phyloP scores from a whole-genome alignment of 2,329 filamentous ascomycete species.

The Talaromyces albobiverticillius region DNA sequence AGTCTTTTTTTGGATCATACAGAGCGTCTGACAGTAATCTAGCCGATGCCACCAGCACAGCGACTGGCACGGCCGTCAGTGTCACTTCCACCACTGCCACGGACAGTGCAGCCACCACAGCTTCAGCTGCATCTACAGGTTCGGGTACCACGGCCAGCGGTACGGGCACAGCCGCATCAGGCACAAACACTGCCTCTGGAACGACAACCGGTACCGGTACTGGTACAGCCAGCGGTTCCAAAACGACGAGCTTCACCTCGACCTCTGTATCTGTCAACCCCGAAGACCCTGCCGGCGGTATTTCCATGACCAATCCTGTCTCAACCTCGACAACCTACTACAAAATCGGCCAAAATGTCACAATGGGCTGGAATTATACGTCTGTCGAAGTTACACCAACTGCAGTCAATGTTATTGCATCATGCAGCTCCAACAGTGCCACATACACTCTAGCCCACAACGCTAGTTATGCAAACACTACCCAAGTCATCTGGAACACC shows the following conservation, averaged over 20 bases:
- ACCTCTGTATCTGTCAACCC: constrained; percentile 50
- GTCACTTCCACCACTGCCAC: not conserved
- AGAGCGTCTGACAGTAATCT: constrained; percentile 8
- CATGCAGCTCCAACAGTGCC: constrained; percentile 56
- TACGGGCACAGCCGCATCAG: not conserved
- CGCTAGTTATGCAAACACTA: constrained; percentile 53
- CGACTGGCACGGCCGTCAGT: constrained; percentile 1
- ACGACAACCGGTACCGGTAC: not conserved
- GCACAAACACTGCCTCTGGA: not conserved
- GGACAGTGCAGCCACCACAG: constrained; percentile 9
- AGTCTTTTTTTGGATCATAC: constrained; percentile 19
- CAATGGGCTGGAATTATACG: constrained; percentile 69
- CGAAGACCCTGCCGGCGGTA: constrained; percentile 56
- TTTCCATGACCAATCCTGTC: constrained; percentile 61
- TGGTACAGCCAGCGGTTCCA: not conserved
- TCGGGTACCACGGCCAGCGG: not conserved
- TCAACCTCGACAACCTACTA: constrained; percentile 55
- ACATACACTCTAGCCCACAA: constrained; percentile 63
- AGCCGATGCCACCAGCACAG: constrained; percentile 16
- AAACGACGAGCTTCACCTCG: constrained; percentile 23
- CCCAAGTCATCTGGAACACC: constrained; percentile 60
- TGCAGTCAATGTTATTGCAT: constrained; percentile 60
- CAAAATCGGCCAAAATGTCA: constrained; percentile 62
- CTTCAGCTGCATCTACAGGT: constrained; percentile 8
- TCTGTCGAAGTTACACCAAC: constrained; percentile 58